Evolutionary conservation across 1,284 basidiomycete species (phyloP), one percentile per base, ranked within the genome.

Genomic region (Bjerkandera adusta): DNA sequence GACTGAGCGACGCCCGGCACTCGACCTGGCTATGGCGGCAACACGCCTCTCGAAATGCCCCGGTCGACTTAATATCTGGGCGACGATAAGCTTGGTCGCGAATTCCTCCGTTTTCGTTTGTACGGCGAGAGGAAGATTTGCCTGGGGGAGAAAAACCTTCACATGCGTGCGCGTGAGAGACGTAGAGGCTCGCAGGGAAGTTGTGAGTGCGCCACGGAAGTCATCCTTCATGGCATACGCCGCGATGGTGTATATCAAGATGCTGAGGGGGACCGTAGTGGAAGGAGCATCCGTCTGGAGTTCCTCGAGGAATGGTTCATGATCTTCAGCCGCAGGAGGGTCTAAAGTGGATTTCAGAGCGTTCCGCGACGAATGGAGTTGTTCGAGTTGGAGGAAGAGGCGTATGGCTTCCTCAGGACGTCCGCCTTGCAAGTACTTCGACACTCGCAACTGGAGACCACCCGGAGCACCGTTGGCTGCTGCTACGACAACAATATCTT

Each of bases 221-320:
- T 72, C 68, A 56, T 77, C 65, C 27, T 66, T 64, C 59, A 79
- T 72, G 3, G 81, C 78, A 61, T 81, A 67, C 10, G 87, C 86
- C n/a, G 77, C 68, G 13, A 43, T 25, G 21, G 41, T 22, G n/a
- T n/a, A n/a, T n/a, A n/a, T n/a, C n/a, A n/a, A n/a, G n/a, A n/a
- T n/a, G n/a, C n/a, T n/a, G n/a, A n/a, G n/a, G n/a, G n/a, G n/a
- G n/a, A n/a, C n/a, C n/a, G n/a, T n/a, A n/a, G n/a, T n/a, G n/a
- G n/a, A n/a, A n/a, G n/a, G n/a, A n/a, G n/a, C n/a, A n/a, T n/a
- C n/a, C n/a, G n/a, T n/a, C n/a, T n/a, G n/a, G n/a, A n/a, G n/a
- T n/a, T n/a, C n/a, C n/a, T n/a, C n/a, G n/a, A n/a, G n/a, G n/a
- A n/a, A n/a, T n/a, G n/a, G n/a, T n/a, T n/a, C n/a, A n/a, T n/a